phyloP scores from a whole-genome alignment of 2,329 filamentous ascomycete species.

The Ophiostoma populinum region DNA sequence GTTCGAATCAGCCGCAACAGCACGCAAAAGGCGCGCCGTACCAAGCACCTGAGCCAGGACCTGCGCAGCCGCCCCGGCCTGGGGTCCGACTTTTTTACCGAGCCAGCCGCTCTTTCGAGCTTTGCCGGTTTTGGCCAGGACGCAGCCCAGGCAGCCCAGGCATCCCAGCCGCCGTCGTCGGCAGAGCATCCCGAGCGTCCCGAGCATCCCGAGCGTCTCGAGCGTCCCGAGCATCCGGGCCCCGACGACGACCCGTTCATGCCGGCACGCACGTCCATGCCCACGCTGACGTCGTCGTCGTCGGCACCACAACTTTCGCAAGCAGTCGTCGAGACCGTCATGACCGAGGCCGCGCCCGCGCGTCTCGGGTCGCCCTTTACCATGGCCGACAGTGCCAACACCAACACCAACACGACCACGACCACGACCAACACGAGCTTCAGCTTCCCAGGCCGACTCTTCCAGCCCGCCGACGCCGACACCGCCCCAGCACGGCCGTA shows the following conservation, averaged over 20 bases:
- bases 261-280: slow-evolving; percentile 13
- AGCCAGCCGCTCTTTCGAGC: slow-evolving; percentile 18
- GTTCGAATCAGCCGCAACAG: slow-evolving; percentile 34
- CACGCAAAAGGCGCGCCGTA: slow-evolving; percentile 35
- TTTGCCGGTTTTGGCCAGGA: background rate
- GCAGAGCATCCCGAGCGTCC: no score
- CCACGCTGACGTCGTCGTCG: slow-evolving; percentile 11
- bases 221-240: no score
- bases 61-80: slow-evolving; percentile 38
- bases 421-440: slow-evolving; percentile 28
- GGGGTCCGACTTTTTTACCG: slow-evolving; percentile 34
- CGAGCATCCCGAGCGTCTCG: no score
- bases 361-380: slow-evolving; percentile 43
- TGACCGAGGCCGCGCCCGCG: slow-evolving; percentile 7
- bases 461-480: slow-evolving; percentile 28
- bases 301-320: slow-evolving; percentile 15
- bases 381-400: no score
- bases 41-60: slow-evolving; percentile 27
- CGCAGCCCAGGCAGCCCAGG: no score
- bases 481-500: slow-evolving; percentile 32
- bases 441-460: slow-evolving; percentile 42
- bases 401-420: no score
- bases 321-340: background rate
- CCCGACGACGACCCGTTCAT: slow-evolving; percentile 22
- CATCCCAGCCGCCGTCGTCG: no score